A percentile compares a stretch with the other conserved stretches of the same genome.
Conservation (phyloP, 2,329 filamentous ascomycete genomes). For the Ceratocystis harringtonii region DNA sequence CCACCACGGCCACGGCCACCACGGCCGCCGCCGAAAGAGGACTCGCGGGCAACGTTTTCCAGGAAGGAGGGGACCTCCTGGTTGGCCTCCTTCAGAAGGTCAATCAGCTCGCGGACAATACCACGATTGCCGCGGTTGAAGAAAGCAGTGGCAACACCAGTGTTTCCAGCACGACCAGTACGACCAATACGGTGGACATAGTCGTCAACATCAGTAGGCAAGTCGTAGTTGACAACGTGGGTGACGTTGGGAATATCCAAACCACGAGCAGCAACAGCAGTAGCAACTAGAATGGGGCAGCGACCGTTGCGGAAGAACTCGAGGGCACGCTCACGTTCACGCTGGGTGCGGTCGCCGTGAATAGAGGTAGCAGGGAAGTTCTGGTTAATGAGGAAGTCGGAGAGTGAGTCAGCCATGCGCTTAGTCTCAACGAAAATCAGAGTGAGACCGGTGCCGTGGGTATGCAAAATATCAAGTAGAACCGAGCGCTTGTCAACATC, state of each 20-base stretch:
- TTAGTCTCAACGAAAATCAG: conserved; percentile 99
- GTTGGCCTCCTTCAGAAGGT: conserved; percentile 97
- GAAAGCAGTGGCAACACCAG: conserved; percentile 94
- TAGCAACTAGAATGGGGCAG: conserved; percentile 92
- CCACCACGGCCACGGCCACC: conserved; percentile 46
- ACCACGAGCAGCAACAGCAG: conserved; percentile 81
- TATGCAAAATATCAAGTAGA: conserved; percentile 92
- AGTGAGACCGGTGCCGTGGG: conserved; percentile 69
- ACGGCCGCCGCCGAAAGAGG: conserved; percentile 58
- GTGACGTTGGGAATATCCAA: conserved; percentile 92
- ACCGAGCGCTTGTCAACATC: conserved; percentile 96
- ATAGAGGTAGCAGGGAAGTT: conserved; percentile 97
- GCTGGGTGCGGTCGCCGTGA: conserved; percentile 95
- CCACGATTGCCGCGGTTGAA: conserved; percentile 99
- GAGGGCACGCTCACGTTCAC: conserved; percentile 92
- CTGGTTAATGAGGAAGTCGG: conserved; percentile 97
- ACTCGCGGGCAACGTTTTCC: conserved; percentile 93
- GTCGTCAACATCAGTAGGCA: conserved; percentile 97
- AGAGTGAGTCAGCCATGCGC: conserved; percentile 96
- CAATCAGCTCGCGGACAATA: conserved; percentile 88
- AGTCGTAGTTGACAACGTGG: conserved; percentile 97
- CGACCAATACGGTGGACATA: conserved; percentile 99
- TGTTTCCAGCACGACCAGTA: conserved; percentile 99
- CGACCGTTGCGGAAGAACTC: conserved; percentile 95
- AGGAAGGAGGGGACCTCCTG: conserved; percentile 90